Base-by-base conservation (phyloP, 2,329 filamentous ascomycete species). In the Didymella lethalis region DNA sequence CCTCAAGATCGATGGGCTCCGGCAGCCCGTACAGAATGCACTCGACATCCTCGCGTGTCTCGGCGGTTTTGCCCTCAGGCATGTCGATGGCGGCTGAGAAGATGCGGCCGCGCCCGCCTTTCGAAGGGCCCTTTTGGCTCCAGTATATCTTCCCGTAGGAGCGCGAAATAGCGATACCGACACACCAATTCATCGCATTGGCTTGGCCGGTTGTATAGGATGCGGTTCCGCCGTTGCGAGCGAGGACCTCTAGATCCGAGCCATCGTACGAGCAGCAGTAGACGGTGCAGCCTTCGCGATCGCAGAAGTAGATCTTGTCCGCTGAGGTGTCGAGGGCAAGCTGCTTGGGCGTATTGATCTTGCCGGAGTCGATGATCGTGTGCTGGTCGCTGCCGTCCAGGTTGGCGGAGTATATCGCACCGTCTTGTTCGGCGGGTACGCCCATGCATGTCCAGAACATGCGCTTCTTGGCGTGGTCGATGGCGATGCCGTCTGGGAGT, bases 121-220 rank as follows among this genome's bases (percentile, higher is more conserved):
- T 88, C 3, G 80, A 79, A 0, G 78, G 73, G 0, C 86, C 86
- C 64, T 88, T 88, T 50, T 88, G 85, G 0, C 83, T 85, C 86
- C 86, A 88, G 77, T 84, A 88, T 45, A 88, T 76, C 41, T 80
- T 78, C 14, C 79, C 78, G 0, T 73, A 71, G 0, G 70, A 58
- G 0, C 73, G 72, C 3, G 80, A 79, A 0, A 88, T 76, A 0
- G 81, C 71, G 38, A 88, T 78, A 1, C 86, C 86, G 8, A 88
- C 85, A 54, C 83, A 86, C 84, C 84, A 86, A 4, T 76, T 62
- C 29, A 51, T 82, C 10, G 65, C 61, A 29, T 83, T 79, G 14
- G 52, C 52, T 3, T 50, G 47, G 6, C 54, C 52, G 1, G 48
- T 11, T 12, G 45, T 48, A 11, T 38, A 31, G 11, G 43, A 45